Evolutionary conservation across 169 alveolate genomes (phyloP).

Genomic region (Plasmodium gonderi): DNA sequence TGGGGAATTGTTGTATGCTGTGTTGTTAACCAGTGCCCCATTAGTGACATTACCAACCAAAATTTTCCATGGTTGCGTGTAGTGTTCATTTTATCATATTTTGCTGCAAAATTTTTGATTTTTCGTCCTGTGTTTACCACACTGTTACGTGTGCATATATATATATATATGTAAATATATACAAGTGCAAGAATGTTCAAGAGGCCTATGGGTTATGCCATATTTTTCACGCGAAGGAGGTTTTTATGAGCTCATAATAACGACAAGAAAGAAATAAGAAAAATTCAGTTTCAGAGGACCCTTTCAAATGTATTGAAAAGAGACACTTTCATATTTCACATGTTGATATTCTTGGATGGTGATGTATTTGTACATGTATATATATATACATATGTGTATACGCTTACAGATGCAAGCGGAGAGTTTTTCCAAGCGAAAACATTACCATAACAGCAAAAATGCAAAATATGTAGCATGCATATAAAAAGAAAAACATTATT

Average conservation of each 20-base stretch:
- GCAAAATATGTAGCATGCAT: constrained; percentile 46
- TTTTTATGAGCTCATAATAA: neutral
- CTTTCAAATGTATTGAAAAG: neutral
- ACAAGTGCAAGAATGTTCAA: too few species aligned
- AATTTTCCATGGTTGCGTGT: too few species aligned
- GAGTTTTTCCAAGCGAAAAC: neutral
- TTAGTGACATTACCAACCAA: too few species aligned
- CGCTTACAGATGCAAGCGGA: neutral
- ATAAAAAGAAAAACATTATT: neutral
- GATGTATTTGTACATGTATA: too few species aligned
- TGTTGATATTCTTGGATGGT: neutral
- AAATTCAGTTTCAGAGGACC: neutral
- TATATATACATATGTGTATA: neutral
- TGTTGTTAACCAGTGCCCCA: neutral
- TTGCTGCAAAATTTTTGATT: too few species aligned
- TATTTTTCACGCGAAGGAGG: neutral
- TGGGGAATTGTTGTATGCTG: neutral
- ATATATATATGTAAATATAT: too few species aligned
- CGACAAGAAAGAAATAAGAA: too few species aligned
- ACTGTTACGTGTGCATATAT: too few species aligned
- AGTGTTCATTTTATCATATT: too few species aligned
- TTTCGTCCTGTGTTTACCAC: too few species aligned
- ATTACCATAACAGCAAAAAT: neutral
- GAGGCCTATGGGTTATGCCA: too few species aligned
- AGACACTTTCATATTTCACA: neutral